Percentiles rank a stretch among this genome's conserved stretches.
phyloP scores from a whole-genome alignment of 108 stramenopile species.

The Aureococcus anophagefferens region DNA sequence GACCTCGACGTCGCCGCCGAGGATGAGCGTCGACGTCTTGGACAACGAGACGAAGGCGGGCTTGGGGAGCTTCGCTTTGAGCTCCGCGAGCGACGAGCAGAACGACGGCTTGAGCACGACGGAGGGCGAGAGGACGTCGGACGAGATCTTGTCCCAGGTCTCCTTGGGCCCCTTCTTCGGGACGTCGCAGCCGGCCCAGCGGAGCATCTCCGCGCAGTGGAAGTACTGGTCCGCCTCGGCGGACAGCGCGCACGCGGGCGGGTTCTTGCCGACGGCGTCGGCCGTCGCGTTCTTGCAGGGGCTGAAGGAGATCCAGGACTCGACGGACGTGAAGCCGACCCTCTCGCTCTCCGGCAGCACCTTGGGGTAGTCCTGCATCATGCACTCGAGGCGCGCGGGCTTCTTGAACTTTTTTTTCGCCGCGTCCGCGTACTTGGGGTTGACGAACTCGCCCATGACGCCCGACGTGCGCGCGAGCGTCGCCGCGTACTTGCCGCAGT shows the following conservation, averaged over 20 bases:
- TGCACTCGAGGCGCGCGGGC: slow-evolving; percentile 97
- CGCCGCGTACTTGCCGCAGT: slow-evolving; percentile 64
- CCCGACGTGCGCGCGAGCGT: slow-evolving; percentile 68
- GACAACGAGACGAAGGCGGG: slow-evolving; percentile 66
- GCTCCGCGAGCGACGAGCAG: slow-evolving; percentile 54
- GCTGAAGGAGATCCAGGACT: slow-evolving; percentile 64
- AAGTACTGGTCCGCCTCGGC: slow-evolving; percentile 85
- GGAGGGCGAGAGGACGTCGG: slow-evolving; percentile 53
- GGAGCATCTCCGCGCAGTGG: slow-evolving; percentile 47
- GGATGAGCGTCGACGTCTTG: slow-evolving; percentile 59
- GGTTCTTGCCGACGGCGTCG: slow-evolving; percentile 75
- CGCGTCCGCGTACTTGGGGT: slow-evolving; percentile 93
- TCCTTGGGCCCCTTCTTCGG: slow-evolving; percentile 35
- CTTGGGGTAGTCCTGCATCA: slow-evolving; percentile 99
- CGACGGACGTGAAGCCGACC: slow-evolving; percentile 87
- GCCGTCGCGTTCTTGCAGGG: slow-evolving; percentile 88
- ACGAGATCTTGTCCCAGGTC: slow-evolving; percentile 50
- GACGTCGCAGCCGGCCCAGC: slow-evolving; percentile 57
- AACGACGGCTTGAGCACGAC: slow-evolving; percentile 66
- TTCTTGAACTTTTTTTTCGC: slow-evolving; percentile 89
- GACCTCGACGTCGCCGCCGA: slow-evolving; percentile 59
- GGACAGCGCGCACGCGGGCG: slow-evolving; percentile 73
- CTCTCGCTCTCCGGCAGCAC: slow-evolving; percentile 56
- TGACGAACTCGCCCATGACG: slow-evolving; percentile 95
- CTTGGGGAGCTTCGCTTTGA: slow-evolving; percentile 49